Conservation (phyloP, 2,329 filamentous ascomycete genomes). For the Corniculantispora saksenae region DNA sequence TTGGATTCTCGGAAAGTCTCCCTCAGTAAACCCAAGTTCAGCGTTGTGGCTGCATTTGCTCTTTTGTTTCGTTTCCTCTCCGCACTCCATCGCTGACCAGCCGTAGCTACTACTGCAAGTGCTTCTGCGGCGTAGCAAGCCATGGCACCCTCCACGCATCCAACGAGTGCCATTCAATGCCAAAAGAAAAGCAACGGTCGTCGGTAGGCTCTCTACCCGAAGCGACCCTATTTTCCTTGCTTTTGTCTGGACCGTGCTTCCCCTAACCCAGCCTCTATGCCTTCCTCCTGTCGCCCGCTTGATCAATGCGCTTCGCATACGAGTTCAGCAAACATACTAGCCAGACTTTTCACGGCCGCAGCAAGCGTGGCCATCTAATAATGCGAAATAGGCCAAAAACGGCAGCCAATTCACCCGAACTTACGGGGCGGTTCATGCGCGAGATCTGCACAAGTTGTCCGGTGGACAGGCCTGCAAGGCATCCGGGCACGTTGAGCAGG, state of each 20-base stretch:
- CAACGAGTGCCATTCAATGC: neutral
- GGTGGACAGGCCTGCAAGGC: neutral
- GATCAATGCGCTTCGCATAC: neutral
- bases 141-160: neutral
- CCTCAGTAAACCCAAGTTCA: neutral
- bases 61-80: neutral
- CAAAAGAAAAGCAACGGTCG: neutral
- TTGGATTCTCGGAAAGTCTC: neutral
- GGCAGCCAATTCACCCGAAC: neutral
- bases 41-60: neutral
- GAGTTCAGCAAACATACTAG: neutral
- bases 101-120: neutral
- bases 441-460: constrained; percentile 4
- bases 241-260: neutral
- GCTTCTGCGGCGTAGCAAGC: constrained; percentile 2
- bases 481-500: neutral
- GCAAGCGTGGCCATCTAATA: neutral
- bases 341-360: neutral
- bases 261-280: neutral
- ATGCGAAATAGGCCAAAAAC: neutral
- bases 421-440: neutral
- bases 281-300: neutral
- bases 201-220: neutral
- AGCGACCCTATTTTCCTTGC: neutral
- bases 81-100: neutral